These are phyloP conservation scores for Fusarium scirpi DNA, from an alignment of 2,329 filamentous ascomycete genomes.

Conservation along the genomic window DNA sequence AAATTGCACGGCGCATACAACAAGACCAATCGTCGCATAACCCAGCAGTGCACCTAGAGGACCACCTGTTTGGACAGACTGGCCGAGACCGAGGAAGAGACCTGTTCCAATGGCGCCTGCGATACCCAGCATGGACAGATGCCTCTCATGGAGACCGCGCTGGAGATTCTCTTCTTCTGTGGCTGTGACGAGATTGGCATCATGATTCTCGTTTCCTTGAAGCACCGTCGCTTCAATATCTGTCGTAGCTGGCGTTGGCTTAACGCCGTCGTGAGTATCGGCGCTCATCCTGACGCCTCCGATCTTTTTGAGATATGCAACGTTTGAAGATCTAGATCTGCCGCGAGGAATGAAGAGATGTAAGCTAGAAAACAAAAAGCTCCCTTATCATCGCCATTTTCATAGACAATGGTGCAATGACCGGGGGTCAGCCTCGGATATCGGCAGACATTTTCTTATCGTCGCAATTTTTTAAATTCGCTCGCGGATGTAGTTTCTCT, in stretches of 20 bases:
- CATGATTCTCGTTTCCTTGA: not conserved
- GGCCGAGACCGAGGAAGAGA: constrained; percentile 53
- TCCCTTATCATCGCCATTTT: constrained; percentile 37
- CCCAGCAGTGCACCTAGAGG: constrained; percentile 58
- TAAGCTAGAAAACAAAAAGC: not conserved
- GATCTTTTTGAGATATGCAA: not conserved
- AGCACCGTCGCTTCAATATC: constrained; percentile 13
- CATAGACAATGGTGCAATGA: constrained; percentile 33
- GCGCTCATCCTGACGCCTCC: constrained; percentile 27
- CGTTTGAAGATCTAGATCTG: not conserved
- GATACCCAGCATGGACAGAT: constrained; percentile 66
- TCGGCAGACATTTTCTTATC: constrained; percentile 11
- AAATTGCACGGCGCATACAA: constrained; percentile 63
- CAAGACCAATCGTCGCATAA: constrained; percentile 57
- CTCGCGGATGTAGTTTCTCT: constrained; percentile 30
- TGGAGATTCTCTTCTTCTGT: constrained; percentile 42
- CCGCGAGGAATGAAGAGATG: not conserved
- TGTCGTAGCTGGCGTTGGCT: constrained; percentile 9
- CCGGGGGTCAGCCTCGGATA: constrained; percentile 20
- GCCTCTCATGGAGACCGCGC: constrained; percentile 45
- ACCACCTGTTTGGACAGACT: constrained; percentile 55
- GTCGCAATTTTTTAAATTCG: constrained; percentile 7
- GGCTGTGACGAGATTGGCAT: constrained; percentile 42
- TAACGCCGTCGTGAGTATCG: constrained; percentile 20
- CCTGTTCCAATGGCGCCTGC: constrained; percentile 64